Base-by-base conservation (phyloP, 2,329 filamentous ascomycete species). In the Talaromyces sp. region DNA sequence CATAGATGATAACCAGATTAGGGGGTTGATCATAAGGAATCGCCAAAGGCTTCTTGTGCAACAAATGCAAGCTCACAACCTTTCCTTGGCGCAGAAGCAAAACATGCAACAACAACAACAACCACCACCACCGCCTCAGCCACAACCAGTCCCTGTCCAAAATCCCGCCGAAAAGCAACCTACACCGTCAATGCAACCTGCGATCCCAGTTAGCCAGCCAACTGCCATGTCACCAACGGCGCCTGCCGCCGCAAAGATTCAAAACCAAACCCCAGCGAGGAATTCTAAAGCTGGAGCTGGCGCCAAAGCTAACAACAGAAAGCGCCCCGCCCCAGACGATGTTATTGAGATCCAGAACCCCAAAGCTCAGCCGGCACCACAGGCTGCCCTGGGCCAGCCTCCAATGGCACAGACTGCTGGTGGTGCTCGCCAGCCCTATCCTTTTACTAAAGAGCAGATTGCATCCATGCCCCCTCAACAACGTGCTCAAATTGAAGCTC, bases 301-400 rank as follows among this genome's bases (percentile, higher is more conserved):
- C 12, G 46, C 72, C 66, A 41, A 74, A 74, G 64, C 69, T 71
- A 57, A 61, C 69, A n/a, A 64, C 72, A 14, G 75, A 61, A 81
- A 81, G 63, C 76, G 80, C 61, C 67, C 75, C 3, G 74, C 68
- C 58, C 74, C 71, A 58, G 80, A 83, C 64, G 80, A 83, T 65
- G 68, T 74, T n/a, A 66, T 75, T 38, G 79, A 80, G 59, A 66
- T 72, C 32, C 74, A 74, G 52, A 72, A 76, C 62, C 74, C 74
- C 8, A 74, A 75, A 59, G 46, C 65, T 2, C 68, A 74, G 50
- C 66, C 68, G 43, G 61, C 68, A 35, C 62, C 61, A 24, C 69
- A 71, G 48, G 64, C 66, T 48, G 59, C 63, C 6, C 26, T 64
- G 35, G 46, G 63, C 51, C 65, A 69, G 51, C 63, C 62, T 32